phyloP scores from a whole-genome alignment of 306 rosid genomes.

The Amphicarpaea edgeworthii region DNA sequence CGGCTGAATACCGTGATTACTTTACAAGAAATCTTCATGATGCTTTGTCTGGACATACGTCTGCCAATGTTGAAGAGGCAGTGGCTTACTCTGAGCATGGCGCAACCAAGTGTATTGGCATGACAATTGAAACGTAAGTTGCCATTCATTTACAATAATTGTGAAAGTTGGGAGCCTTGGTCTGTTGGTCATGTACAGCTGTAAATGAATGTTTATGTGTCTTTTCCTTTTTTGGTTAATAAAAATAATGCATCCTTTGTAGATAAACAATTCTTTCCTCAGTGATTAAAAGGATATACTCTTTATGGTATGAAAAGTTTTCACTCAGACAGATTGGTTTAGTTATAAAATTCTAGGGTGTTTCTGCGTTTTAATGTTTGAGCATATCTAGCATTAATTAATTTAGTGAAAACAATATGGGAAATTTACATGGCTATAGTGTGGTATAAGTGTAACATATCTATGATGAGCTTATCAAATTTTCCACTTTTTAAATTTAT shows the following conservation, averaged over 20 bases:
- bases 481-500: constrained; percentile 40
- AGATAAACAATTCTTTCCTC: constrained; percentile 13
- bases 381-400: constrained; percentile 26
- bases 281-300: constrained; percentile 1
- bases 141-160: constrained; percentile 15
- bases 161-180: constrained; percentile 1
- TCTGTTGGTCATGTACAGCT: background rate
- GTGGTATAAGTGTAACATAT: constrained; percentile 29
- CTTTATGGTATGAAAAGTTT: constrained; percentile 6
- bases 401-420: background rate
- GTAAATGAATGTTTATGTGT: too few relatives aligned
- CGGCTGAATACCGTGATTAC: constrained; percentile 92
- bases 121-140: constrained; percentile 96
- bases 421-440: constrained; percentile 25
- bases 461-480: constrained; percentile 31
- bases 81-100: constrained; percentile 93
- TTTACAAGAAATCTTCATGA: constrained; percentile 93
- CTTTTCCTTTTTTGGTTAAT: background rate
- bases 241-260: constrained; percentile 24
- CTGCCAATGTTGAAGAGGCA: constrained; percentile 96
- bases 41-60: constrained; percentile 96
- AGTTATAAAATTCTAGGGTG: constrained; percentile 7
- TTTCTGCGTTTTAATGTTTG: constrained; percentile 25
- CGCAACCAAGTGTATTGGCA: constrained; percentile 93
- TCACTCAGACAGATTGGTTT: constrained; percentile 2